phyloP scores from a whole-genome alignment of 139 green algal species.

The Picochlorum costavermella region DNA sequence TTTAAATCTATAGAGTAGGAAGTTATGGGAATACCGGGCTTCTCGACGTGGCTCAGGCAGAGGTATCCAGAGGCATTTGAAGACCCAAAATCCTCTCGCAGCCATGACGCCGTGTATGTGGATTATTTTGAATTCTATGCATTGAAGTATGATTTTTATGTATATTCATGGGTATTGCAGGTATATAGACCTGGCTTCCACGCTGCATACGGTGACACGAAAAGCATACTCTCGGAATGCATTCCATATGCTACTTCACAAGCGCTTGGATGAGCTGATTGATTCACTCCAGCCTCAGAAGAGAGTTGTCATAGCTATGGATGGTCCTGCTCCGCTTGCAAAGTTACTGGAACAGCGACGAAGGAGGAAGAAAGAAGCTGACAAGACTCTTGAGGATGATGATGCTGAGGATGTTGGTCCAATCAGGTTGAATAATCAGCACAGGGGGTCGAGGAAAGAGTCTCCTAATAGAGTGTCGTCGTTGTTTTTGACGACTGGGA shows the following conservation, averaged over 20 bases:
- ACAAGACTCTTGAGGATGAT: not conserved
- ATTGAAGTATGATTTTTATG: not conserved
- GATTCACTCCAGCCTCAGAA: slow-evolving; percentile 35
- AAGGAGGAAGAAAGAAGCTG: slow-evolving; percentile 17
- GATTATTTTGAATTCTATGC: not conserved
- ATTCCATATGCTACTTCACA: slow-evolving; percentile 56
- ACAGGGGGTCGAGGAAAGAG: not conserved
- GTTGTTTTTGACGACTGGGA: slow-evolving; percentile 37
- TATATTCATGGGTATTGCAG: not conserved
- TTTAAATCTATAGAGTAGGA: not conserved
- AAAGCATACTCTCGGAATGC: slow-evolving; percentile 31
- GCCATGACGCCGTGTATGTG: slow-evolving; percentile 49
- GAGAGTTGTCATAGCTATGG: slow-evolving; percentile 66
- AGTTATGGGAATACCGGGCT: slow-evolving; percentile 61
- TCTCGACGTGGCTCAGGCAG: slow-evolving; percentile 58
- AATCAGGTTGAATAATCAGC: not conserved
- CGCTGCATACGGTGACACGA: slow-evolving; percentile 58
- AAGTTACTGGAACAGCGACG: slow-evolving; percentile 78
- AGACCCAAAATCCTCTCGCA: slow-evolving; percentile 9
- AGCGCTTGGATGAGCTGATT: slow-evolving; percentile 54
- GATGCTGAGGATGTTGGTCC: not conserved
- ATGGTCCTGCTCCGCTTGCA: slow-evolving; percentile 74
- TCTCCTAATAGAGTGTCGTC: slow-evolving; percentile 14
- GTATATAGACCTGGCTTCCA: slow-evolving; percentile 67
- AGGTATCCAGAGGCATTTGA: slow-evolving; percentile 47